phyloP scores from a whole-genome alignment of 495 filamentous ascomycete species.

The Elasticomyces elasticus region DNA sequence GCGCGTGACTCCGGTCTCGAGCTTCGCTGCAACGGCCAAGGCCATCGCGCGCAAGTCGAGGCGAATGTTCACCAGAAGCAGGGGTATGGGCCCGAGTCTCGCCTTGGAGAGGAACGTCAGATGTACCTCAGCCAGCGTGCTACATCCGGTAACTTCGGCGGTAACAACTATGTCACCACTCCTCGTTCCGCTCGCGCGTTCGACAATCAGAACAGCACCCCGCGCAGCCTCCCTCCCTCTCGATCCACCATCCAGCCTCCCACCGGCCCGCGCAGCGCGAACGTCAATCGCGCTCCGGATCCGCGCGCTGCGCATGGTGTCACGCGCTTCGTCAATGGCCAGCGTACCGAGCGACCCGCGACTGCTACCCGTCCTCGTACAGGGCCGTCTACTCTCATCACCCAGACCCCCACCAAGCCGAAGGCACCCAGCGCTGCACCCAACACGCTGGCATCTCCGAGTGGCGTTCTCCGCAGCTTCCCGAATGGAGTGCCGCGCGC shows the following conservation, averaged over 20 bases:
- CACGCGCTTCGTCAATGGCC: background rate
- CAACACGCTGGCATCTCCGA: background rate
- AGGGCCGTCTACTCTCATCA: background rate
- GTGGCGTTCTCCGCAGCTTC: no score
- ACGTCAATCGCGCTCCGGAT: background rate
- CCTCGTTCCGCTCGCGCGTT: background rate
- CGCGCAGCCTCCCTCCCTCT: background rate
- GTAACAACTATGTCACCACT: background rate
- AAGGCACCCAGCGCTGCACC: background rate
- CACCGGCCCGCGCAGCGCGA: background rate
- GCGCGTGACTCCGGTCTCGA: background rate
- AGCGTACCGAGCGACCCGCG: background rate
- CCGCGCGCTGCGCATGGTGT: background rate
- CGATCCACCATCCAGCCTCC: background rate
- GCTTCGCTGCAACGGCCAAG: conserved; percentile 11
- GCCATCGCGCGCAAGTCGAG: conserved; percentile 10
- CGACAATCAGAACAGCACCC: background rate
- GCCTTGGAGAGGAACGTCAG: conserved; percentile 6
- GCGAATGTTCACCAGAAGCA: background rate
- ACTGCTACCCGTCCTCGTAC: background rate
- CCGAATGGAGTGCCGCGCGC: no score
- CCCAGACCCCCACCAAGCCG: background rate
- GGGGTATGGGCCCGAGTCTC: background rate
- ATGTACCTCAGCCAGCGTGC: background rate
- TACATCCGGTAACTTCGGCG: background rate